These are phyloP conservation scores for Carex sylvatica DNA, from an alignment of 202 grass and related monocot genomes.

Conservation along the genomic window DNA sequence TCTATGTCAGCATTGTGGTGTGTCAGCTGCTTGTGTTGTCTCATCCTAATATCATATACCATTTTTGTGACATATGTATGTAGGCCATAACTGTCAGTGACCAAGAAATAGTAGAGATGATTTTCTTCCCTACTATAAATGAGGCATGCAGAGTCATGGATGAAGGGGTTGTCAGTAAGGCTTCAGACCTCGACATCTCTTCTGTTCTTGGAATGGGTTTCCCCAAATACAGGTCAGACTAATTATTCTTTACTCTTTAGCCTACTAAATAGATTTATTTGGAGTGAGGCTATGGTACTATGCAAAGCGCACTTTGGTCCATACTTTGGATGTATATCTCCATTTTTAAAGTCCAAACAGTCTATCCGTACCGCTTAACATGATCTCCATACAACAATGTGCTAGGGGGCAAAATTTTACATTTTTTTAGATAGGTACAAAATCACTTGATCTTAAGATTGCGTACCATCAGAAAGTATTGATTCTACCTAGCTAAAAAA, in stretches of 20 bases:
- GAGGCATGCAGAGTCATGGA: slow-evolving; percentile 96
- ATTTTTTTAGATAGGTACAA: no score
- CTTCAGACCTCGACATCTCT: slow-evolving; percentile 92
- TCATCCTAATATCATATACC: slow-evolving; percentile 10
- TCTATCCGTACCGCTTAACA: no score
- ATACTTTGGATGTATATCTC: no score
- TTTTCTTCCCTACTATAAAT: slow-evolving; percentile 96
- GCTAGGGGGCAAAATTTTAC: no score
- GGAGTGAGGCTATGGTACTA: no score
- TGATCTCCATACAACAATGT: no score
- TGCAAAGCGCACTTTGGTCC: no score
- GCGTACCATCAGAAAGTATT: no score
- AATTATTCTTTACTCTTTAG: not conserved
- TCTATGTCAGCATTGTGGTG: not conserved
- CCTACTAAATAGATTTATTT: not conserved
- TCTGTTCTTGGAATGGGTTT: slow-evolving; percentile 99
- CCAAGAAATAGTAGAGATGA: slow-evolving; percentile 91
- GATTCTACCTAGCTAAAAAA: no score
- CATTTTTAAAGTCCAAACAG: no score
- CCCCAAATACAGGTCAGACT: slow-evolving; percentile 79
- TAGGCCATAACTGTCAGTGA: slow-evolving; percentile 76
- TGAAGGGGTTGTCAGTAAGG: slow-evolving; percentile 78
- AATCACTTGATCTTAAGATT: no score
- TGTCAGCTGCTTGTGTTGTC: not conserved
- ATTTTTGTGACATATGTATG: slow-evolving; percentile 25